Evolutionary conservation across 208 protist genomes (phyloP).

Genomic region (Polymyxa betae): DNA sequence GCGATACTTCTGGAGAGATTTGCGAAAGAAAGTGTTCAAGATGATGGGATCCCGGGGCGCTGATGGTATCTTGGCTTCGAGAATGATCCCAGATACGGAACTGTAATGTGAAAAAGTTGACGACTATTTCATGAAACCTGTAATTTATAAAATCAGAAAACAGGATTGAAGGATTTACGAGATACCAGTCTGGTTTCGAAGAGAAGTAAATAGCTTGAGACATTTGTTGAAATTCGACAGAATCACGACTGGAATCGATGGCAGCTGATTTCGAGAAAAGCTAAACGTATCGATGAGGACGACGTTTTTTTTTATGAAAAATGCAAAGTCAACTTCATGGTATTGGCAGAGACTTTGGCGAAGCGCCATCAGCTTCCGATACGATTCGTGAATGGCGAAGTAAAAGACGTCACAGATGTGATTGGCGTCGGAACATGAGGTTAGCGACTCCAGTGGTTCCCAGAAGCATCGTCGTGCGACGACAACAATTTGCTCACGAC

Average conservation of each 20-base stretch:
- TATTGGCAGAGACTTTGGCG: neutral
- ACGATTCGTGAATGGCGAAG: neutral
- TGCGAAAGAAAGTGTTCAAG: neutral
- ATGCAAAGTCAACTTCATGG: neutral
- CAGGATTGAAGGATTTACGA: neutral
- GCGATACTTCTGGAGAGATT: neutral
- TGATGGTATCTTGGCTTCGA: neutral
- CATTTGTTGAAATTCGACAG: neutral
- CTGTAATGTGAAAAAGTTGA: slow-evolving; percentile 16
- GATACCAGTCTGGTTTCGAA: neutral
- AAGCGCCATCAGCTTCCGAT: neutral
- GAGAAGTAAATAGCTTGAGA: slow-evolving; percentile 14
- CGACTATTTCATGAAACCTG: neutral
- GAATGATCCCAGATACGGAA: neutral
- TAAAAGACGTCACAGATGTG: slow-evolving; percentile 10
- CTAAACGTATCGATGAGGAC: neutral
- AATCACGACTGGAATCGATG: neutral
- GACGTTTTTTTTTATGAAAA: neutral
- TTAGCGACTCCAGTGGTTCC: neutral
- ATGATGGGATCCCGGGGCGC: neutral
- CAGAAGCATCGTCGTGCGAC: neutral
- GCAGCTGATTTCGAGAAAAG: neutral
- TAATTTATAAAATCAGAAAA: neutral
- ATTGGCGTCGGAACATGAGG: neutral
- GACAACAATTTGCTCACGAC: neutral